Evolutionary conservation across 2,329 filamentous ascomycete species (phyloP), one percentile per base, ranked within the genome.

Genomic region (Aureobasidium sp.): DNA sequence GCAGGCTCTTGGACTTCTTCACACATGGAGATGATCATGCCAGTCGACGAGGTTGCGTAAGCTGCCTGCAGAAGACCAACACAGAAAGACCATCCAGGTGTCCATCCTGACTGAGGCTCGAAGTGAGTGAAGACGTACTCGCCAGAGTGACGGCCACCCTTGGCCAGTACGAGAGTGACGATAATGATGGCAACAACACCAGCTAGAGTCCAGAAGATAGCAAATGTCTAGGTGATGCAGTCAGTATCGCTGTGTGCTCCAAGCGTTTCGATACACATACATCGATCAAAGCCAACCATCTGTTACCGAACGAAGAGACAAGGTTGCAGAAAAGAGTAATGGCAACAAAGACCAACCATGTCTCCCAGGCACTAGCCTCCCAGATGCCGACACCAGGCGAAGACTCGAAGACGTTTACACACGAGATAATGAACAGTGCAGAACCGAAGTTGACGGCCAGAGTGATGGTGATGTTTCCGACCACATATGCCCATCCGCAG

Each of bases 381-480:
- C 80, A 77, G 68, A 80, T 75, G 20, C 77, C 77, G 25, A 76
- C 74, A 17, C 79, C 80, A 3, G 75, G 72, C 12, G 73, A 73
- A 53, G 72, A 71, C 64, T 79, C 76, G 68, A 83, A 84, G 61
- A 84, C 77, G 67, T 84, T 82, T 70, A 84, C 75, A 66, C 80
- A 83, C 49, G 77, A 79, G 65, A 81, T 75, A 56, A 83, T 71
- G 72, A 84, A 83, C 17, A 80, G 73, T 3, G 80, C 75, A n/a
- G 80, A 82, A 70, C 87, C 89, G 68, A 91, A 91, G 77, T 90
- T 89, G 71, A 91, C 88, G n/a, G 87, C 83, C n/a, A 91, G 79
- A 0, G 88, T 91, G 67, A 92, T 92, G 67, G 87, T 90, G 72
- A 91, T 87, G 75, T 91, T 91, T 63, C 89, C 89, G 57, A 90